A percentile compares a stretch with the other conserved stretches of the same genome.
Evolutionary conservation across 1,284 basidiomycete genomes (phyloP).

Genomic region (Austroboletus novae-zelandiae): DNA sequence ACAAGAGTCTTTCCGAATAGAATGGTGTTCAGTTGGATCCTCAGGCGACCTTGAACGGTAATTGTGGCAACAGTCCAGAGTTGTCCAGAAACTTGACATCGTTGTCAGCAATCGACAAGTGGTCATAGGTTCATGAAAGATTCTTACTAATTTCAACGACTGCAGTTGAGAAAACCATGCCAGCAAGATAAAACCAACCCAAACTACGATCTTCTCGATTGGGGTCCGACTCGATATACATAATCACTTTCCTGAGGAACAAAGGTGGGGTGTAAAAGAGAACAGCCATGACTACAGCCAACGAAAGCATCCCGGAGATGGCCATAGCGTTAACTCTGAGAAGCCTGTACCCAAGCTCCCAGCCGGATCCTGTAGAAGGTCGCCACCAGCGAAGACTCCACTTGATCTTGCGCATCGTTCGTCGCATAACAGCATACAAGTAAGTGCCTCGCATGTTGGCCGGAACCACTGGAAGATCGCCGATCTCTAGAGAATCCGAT

Average conservation of each 20-base stretch:
- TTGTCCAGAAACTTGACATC: slow-evolving; percentile 41
- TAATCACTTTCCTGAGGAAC: slow-evolving; percentile 70
- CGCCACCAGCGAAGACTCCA: slow-evolving; percentile 40
- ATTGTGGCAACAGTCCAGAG: slow-evolving; percentile 76
- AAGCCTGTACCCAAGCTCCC: slow-evolving; percentile 58
- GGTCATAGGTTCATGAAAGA: not conserved
- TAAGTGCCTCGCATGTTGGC: slow-evolving; percentile 65
- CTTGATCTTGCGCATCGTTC: slow-evolving; percentile 36
- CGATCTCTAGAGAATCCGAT: slow-evolving; percentile 75
- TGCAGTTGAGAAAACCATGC: slow-evolving; percentile 66
- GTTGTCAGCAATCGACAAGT: slow-evolving; percentile 5
- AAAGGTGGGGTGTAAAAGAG: slow-evolving; percentile 79
- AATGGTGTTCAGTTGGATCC: slow-evolving; percentile 81
- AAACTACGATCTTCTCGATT: slow-evolving; percentile 54
- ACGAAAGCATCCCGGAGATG: slow-evolving; percentile 44
- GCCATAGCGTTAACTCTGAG: slow-evolving; percentile 48
- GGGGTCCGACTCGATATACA: slow-evolving; percentile 69
- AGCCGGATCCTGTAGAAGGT: slow-evolving; percentile 52
- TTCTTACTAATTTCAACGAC: slow-evolving; percentile 56
- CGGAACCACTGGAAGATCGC: slow-evolving; percentile 79
- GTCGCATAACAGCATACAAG: slow-evolving; percentile 42
- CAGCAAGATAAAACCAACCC: slow-evolving; percentile 73
- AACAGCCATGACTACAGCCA: slow-evolving; percentile 63
- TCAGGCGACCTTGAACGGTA: slow-evolving; percentile 68
- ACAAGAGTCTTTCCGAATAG: slow-evolving; percentile 89